Evolutionary conservation across 495 filamentous ascomycete genomes (phyloP).

Genomic region (Clohesyomyces aquaticus): DNA sequence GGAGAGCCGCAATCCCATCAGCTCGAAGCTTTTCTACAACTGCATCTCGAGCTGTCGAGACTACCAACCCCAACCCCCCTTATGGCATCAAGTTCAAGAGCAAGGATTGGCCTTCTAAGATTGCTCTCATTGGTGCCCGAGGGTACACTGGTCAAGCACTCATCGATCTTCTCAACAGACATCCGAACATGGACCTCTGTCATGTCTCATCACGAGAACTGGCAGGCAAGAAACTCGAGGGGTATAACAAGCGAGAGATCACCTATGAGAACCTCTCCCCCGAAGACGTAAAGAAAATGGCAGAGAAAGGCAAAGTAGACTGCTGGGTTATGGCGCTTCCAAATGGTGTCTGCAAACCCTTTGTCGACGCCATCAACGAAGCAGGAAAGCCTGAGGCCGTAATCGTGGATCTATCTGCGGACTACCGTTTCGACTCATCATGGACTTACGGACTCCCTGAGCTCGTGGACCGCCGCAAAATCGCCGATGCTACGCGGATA

Average conservation of each 20-base stretch:
- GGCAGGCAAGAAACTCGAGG: constrained; percentile 84
- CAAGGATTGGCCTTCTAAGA: constrained; percentile 76
- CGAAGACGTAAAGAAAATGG: constrained; percentile 90
- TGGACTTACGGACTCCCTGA: constrained; percentile 98
- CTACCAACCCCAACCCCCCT: constrained; percentile 97
- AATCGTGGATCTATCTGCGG: constrained; percentile 91
- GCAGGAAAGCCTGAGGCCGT: constrained; percentile 71
- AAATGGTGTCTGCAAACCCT: constrained; percentile 96
- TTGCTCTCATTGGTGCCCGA: constrained; percentile 92
- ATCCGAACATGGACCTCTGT: constrained; percentile 91
- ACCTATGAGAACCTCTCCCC: constrained; percentile 88
- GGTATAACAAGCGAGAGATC: constrained; percentile 91
- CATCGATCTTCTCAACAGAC: constrained; percentile 83
- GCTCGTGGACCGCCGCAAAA: constrained; percentile 73
- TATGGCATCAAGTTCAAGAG: constrained; percentile 89
- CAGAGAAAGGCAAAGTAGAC: constrained; percentile 88
- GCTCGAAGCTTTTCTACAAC: constrained; percentile 58
- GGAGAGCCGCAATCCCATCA: constrained; percentile 6
- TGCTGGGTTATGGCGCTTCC: constrained; percentile 99
- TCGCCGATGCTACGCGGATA: constrained; percentile 83
- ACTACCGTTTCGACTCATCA: constrained; percentile 86
- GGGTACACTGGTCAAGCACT: constrained; percentile 95
- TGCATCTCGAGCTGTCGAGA: constrained; percentile 41
- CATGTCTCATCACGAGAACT: constrained; percentile 96
- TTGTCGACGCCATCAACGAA: constrained; percentile 86